Base-by-base conservation (phyloP, 768 basidiomycete genomes). In the Austroboletus eburneus region DNA sequence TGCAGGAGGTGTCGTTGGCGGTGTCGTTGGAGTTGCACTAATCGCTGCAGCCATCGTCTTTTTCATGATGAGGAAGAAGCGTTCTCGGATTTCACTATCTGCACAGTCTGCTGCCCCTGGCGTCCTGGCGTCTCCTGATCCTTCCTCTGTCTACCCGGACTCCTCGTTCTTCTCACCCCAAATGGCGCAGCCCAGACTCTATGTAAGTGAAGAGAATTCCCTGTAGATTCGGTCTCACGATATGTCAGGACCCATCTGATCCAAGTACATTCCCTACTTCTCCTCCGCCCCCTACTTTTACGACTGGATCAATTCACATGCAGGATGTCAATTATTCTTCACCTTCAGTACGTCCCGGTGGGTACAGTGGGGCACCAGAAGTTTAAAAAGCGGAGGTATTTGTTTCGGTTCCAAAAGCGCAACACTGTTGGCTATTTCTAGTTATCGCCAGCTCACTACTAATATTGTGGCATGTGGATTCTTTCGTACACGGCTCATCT, bases 1-100 rank as follows among this genome's bases (percentile, higher is more conserved):
- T 33, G 72, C 77, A 3, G 81, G 81, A 2, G 79, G 78, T 17
- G 83, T 85, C 30, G 79, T 77, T 0, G 83, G 83, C 33, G 83
- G 84, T n/a, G 76, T 84, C 1, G 69, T 77, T 22, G 70, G 61
- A n/a, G 46, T 78, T 17, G 74, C 69, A 8, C 50, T 75, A 37
- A 62, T 81, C 12, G 71, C 56, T 5, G 74, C 61, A 1, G 51
- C 56, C 7, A 35, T 64, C 6, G 55, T 72, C 43, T 81, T 74
- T 70, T 69, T 73, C 51, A 51, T 64, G 24, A 57, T 53, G 30
- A 61, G 39, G 32, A 67, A 52, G 33, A 61, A 57, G 18, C 65
- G 65, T 30, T 51, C 68, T 39, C 51, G 48, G 38, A 39, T 32
- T 17, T 39, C 58, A 29, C 47, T 55, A 7, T 55, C 62, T n/a